Conservation (phyloP, 352 stramenopile genomes). For the Phytophthora crassamura region DNA sequence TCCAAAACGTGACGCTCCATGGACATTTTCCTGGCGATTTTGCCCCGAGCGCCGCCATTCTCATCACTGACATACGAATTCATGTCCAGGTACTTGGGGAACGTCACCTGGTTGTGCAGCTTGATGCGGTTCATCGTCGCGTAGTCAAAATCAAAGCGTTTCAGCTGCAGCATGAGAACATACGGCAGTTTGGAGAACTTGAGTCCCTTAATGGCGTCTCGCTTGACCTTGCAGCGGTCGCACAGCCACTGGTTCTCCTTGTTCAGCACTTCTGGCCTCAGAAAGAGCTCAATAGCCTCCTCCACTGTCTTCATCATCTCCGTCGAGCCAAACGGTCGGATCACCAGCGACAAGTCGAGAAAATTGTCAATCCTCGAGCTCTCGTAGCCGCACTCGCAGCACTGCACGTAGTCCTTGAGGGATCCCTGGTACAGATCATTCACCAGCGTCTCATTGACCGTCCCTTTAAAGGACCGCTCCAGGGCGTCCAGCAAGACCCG, state of each 20-base stretch:
- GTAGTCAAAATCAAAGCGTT: constrained; percentile 94
- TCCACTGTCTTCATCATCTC: constrained; percentile 87
- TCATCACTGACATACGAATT: constrained; percentile 85
- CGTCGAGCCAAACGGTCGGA: constrained; percentile 86
- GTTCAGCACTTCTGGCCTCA: constrained; percentile 87
- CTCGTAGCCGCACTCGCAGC: constrained; percentile 84
- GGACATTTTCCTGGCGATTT: constrained; percentile 87
- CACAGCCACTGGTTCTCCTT: constrained; percentile 93
- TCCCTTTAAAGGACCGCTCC: constrained; percentile 89
- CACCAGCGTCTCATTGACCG: constrained; percentile 86
- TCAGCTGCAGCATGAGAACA: constrained; percentile 91
- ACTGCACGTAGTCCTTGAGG: constrained; percentile 92
- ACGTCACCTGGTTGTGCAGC: constrained; percentile 87
- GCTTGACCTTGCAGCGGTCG: constrained; percentile 82
- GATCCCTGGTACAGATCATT: constrained; percentile 88
- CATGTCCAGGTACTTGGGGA: constrained; percentile 91
- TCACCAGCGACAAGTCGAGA: constrained; percentile 90
- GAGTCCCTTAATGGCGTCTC: constrained; percentile 90
- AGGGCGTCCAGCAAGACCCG: constrained; percentile 92
- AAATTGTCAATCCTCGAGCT: constrained; percentile 89
- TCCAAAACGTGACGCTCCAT: constrained; percentile 85
- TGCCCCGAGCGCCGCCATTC: constrained; percentile 49
- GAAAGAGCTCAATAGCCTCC: constrained; percentile 89
- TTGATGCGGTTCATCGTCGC: constrained; percentile 90
- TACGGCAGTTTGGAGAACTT: constrained; percentile 91